Evolutionary conservation across 2,329 filamentous ascomycete genomes (phyloP), one percentile per base, ranked within the genome.

Genomic region (Blumeriella jaapii): DNA sequence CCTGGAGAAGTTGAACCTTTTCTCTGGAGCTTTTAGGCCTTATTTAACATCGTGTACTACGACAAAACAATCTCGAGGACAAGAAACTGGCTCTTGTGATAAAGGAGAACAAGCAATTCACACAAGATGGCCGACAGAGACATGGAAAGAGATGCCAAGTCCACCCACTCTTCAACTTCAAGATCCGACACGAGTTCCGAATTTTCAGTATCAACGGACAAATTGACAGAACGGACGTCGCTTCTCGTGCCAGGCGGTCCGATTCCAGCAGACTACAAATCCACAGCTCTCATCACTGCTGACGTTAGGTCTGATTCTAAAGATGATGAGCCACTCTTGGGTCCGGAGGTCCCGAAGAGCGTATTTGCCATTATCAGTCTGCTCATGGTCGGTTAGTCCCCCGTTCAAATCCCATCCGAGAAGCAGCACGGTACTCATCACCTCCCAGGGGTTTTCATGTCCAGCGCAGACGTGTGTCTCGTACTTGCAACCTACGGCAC

Each of bases 401-500:
- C 7, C 15, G n/a, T 27, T n/a, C 12, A 34, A 14, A 10, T 18
- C 14, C 6, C 4, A 5, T 7, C 16, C 2, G 11, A 27, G 11
- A 27, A 13, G 7, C 25, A 8, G n/a, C 9, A 5, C 8, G 7
- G 27, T 4, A 29, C 15, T 29, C 11, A 16, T 12, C 9, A 24
- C 12, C 20, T 16, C 7, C 6, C 2, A 64, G 72, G 71, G 8
- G 71, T 78, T 10, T 82, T 84, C 45, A 69, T 81, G 9, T 68
- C 70, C 5, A 75, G 77, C 36, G 68, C 71, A 11, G 80, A 85
- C 49, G 58, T 61, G 0, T 77, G 74, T 1, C 59, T 84, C 0
- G 66, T 84, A 0, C 59, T 84, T 19, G 78, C 80, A 0, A 80
- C 78, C 0, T 73, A 79, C 39, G 68, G 70, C 1, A 61, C 61